Conservation (phyloP, 805 yeast species). For the Kockiozyma suomiensis region DNA sequence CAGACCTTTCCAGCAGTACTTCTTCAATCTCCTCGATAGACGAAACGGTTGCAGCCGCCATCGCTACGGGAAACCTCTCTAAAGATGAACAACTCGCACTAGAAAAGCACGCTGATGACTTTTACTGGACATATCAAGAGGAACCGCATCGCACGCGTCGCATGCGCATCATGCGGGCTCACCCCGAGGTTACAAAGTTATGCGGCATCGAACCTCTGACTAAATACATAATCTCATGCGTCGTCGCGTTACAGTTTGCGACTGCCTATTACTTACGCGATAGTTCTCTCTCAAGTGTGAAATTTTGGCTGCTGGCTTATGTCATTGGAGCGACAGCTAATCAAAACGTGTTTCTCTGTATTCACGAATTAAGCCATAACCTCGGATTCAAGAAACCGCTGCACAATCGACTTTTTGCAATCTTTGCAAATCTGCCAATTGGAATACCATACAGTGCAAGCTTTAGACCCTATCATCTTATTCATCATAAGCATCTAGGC, state of each 20-base stretch:
- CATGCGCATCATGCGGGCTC: slow-evolving; percentile 67
- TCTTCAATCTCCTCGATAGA: slow-evolving; percentile 14
- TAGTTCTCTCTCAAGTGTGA: slow-evolving; percentile 54
- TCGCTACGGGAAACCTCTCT: neutral
- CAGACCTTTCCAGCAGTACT: slow-evolving; percentile 1
- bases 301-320: slow-evolving; percentile 67
- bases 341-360: slow-evolving; percentile 82
- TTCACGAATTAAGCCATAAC: slow-evolving; percentile 87
- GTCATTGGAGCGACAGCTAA: slow-evolving; percentile 82
- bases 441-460: slow-evolving; percentile 90
- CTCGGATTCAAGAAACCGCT: slow-evolving; percentile 78
- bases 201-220: slow-evolving; percentile 87
- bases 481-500: slow-evolving; percentile 89
- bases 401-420: slow-evolving; percentile 74
- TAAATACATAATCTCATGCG: slow-evolving; percentile 68
- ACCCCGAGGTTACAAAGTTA: slow-evolving; percentile 75
- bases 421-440: slow-evolving; percentile 78
- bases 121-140: slow-evolving; percentile 78
- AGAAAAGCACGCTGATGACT: slow-evolving; percentile 48
- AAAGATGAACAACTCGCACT: neutral
- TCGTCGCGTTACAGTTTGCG: slow-evolving; percentile 67
- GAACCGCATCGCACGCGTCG: slow-evolving; percentile 83
- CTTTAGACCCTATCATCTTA: slow-evolving; percentile 85
- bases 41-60: neutral
- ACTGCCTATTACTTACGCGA: slow-evolving; percentile 65